Conservation (phyloP, 352 stramenopile species). For the Pythium chondricola region DNA sequence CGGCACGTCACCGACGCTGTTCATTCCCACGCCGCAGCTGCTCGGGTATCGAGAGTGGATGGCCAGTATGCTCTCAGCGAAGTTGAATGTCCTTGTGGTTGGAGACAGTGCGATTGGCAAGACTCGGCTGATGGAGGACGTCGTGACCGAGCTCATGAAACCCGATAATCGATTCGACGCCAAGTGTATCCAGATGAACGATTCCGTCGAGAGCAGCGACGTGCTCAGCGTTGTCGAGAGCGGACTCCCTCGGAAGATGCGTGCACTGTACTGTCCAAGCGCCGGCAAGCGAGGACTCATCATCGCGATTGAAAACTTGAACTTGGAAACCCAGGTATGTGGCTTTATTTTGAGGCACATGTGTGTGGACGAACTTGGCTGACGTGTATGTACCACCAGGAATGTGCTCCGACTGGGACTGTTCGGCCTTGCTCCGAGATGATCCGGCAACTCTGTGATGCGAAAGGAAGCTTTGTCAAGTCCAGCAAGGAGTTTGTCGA, state of each 20-base stretch:
- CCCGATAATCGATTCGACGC: constrained; percentile 25
- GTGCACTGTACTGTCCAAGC: constrained; percentile 45
- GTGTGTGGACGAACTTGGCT: too few species aligned
- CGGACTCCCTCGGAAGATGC: constrained; percentile 42
- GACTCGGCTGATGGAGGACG: constrained; percentile 34
- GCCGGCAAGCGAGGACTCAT: constrained; percentile 37
- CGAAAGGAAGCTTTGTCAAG: constrained; percentile 42
- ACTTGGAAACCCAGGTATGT: constrained; percentile 42
- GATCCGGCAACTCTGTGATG: constrained; percentile 58
- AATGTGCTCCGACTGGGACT: too few species aligned
- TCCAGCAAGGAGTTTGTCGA: constrained; percentile 50
- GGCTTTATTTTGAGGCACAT: too few species aligned
- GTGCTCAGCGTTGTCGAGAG: constrained; percentile 35
- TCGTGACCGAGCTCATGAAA: constrained; percentile 25
- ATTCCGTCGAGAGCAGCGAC: constrained; percentile 15
- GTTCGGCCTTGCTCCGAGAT: constrained; percentile 34
- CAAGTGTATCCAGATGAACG: constrained; percentile 28
- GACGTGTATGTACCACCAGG: background rate
- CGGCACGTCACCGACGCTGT: constrained; percentile 24
- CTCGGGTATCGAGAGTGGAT: constrained; percentile 31
- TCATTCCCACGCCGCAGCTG: constrained; percentile 35
- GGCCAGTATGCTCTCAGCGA: constrained; percentile 26
- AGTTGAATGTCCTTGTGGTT: constrained; percentile 39
- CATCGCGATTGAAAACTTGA: constrained; percentile 53
- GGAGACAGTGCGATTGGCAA: constrained; percentile 50